Percentiles rank a stretch among this genome's conserved stretches.
These are phyloP conservation scores for Boletus rufocinnamomeus DNA, from an alignment of 768 basidiomycete species.

Conservation along the genomic window DNA sequence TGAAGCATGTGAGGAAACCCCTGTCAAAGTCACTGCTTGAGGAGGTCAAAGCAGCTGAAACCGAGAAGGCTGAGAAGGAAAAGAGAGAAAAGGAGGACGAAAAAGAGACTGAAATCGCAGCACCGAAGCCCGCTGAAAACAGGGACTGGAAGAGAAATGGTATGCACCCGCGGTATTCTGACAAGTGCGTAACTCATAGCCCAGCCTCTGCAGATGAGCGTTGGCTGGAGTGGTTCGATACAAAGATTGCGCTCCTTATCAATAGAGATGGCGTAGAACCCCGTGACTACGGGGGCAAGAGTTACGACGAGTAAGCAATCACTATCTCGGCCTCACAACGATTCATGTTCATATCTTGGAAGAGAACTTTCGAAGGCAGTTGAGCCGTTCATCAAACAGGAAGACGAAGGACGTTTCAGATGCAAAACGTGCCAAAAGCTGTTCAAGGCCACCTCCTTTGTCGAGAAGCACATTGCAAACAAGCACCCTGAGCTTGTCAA, in stretches of 20 bases:
- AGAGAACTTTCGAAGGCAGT: constrained; percentile 83
- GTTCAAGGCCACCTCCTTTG: constrained; percentile 96
- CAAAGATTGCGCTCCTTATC: constrained; percentile 79
- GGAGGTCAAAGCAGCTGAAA: constrained; percentile 59
- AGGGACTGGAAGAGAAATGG: constrained; percentile 68
- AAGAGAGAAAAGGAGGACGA: constrained; percentile 47
- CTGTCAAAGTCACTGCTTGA: constrained; percentile 61
- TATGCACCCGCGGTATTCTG: constrained; percentile 34
- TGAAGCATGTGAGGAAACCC: constrained; percentile 86
- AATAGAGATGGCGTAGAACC: constrained; percentile 81
- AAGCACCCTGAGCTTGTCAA: constrained; percentile 90
- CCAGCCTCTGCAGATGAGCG: constrained; percentile 61
- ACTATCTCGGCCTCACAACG: constrained; percentile 6
- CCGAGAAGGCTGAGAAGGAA: constrained; percentile 47
- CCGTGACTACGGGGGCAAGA: constrained; percentile 86
- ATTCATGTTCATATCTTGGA: constrained; percentile 18
- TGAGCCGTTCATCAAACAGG: constrained; percentile 85
- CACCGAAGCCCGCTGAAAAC: constrained; percentile 41
- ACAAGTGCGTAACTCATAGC: constrained; percentile 13
- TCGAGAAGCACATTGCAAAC: constrained; percentile 95
- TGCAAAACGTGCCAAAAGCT: constrained; percentile 97
- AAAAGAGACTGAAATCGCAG: constrained; percentile 39
- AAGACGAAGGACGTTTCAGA: constrained; percentile 95
- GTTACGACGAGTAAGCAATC: constrained; percentile 78
- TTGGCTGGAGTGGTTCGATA: constrained; percentile 89